Base-by-base conservation (phyloP, 192 early-diverging fungal species). In the Podila epigama region DNA sequence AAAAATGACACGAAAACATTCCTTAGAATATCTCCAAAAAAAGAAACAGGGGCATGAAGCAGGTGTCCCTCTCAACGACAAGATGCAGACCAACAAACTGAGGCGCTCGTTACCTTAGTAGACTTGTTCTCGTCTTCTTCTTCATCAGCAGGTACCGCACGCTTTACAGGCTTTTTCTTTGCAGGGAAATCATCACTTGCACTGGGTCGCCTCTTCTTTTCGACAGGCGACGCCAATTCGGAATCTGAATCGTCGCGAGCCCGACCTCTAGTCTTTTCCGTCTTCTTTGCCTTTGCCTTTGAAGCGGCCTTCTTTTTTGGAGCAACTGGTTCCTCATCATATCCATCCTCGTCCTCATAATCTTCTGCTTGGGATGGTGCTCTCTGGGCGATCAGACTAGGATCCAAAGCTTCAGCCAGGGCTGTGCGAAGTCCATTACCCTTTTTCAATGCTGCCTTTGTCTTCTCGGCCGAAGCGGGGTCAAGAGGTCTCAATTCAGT, bases 401-500 rank as follows among this genome's bases (percentile, higher is more conserved):
- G 70, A 41, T 72, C 62, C 34, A 72, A 35, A 4, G 70, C 70
- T 22, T 72, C 70, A 29, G 61, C 51, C 13, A 72, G 35, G 2
- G 70, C 70, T 39, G 57, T 63, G 31, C 55, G 57, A 20, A 72
- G 36, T 13, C 50, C 63, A 27, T 48, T 72, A 16, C 70, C 70
- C 60, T 65, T 72, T 57, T 60, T 72, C 15, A 65, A 37, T 20
- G 62, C 28, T 15, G 37, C 13, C 18, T 60, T 72, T 60, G 70
- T 51, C 37, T 72, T 72, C 48, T 72, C 70, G 29, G 70, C 70
- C 12, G 70, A 58, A 27, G 57, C 37, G 12, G 70, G 56, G 42
- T 81, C 80, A 31, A 81, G 71, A 2, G 68, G 40, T 51, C 71
- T 75, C 37, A 81, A 54, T 53, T 81, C 79, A 34, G 62, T 53